Conservation (phyloP, 2,329 filamentous ascomycete genomes). For the Botrytis squamosa region DNA sequence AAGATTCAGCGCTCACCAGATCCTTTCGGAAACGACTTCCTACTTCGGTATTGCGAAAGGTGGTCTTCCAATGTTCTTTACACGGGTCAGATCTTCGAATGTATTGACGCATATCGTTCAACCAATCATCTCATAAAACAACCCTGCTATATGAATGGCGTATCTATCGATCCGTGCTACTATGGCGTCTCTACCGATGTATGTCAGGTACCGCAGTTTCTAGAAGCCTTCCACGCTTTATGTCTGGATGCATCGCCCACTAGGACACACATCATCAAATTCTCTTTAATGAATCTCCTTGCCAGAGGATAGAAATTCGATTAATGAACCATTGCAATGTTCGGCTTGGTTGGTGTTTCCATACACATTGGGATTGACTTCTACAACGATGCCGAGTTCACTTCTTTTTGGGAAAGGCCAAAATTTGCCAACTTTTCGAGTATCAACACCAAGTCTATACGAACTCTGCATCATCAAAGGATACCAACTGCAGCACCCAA, state of each 20-base stretch:
- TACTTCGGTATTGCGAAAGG: background rate
- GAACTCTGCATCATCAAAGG: background rate
- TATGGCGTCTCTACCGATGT: background rate
- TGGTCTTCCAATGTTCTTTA: background rate
- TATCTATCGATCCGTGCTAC: background rate
- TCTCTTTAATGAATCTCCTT: too few relatives aligned
- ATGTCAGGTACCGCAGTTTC: background rate
- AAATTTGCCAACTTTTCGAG: background rate
- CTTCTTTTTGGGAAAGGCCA: too few relatives aligned
- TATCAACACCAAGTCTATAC: background rate
- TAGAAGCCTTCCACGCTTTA: slow-evolving; percentile 2
- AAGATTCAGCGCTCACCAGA: background rate
- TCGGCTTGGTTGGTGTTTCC: background rate
- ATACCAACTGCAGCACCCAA: background rate
- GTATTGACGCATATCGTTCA: background rate
- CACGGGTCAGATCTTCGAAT: background rate
- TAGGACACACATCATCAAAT: background rate
- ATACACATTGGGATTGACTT: too few relatives aligned
- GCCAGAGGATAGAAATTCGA: too few relatives aligned
- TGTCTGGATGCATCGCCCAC: background rate
- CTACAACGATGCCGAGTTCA: background rate
- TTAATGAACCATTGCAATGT: too few relatives aligned
- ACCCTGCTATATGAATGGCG: background rate
- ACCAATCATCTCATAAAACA: background rate
- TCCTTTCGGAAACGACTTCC: background rate